Conservation (phyloP, 2,329 filamentous ascomycete genomes). For the Stagonosporopsis rhizophila region DNA sequence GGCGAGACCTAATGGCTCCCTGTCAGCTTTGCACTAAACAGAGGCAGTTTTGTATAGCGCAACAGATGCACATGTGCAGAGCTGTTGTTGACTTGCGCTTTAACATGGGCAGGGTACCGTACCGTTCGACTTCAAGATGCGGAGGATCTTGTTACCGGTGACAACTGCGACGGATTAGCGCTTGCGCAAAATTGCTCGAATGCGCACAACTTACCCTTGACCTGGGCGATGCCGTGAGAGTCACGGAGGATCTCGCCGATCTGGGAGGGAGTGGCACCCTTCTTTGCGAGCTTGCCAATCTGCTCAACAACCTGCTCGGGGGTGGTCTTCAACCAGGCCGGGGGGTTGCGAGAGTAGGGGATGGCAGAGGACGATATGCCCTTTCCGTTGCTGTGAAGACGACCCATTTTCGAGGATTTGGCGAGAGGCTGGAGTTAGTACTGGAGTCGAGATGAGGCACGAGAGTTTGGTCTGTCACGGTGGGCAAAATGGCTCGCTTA, state of each 20-base stretch:
- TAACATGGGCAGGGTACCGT: slow-evolving; percentile 63
- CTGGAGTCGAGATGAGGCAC: slow-evolving; percentile 15
- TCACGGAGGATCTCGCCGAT: slow-evolving; percentile 99
- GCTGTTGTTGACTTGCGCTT: slow-evolving; percentile 51
- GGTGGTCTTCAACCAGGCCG: slow-evolving; percentile 98
- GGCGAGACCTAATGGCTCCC: slow-evolving; percentile 77
- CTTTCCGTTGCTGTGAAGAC: slow-evolving; percentile 99
- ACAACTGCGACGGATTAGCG: slow-evolving; percentile 50
- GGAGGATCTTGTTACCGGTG: slow-evolving; percentile 98
- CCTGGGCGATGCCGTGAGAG: slow-evolving; percentile 96
- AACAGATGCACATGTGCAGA: slow-evolving; percentile 58
- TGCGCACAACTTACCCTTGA: slow-evolving; percentile 75
- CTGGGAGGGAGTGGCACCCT: slow-evolving; percentile 97
- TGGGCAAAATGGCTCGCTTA: slow-evolving; percentile 20
- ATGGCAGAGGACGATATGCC: slow-evolving; percentile 95
- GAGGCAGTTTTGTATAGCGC: slow-evolving; percentile 70
- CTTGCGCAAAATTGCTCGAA: background rate
- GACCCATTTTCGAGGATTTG: slow-evolving; percentile 74
- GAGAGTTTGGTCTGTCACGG: slow-evolving; percentile 3
- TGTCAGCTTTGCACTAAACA: slow-evolving; percentile 49
- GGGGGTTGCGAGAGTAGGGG: slow-evolving; percentile 93
- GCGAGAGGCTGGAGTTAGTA: slow-evolving; percentile 31
- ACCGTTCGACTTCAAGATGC: slow-evolving; percentile 98
- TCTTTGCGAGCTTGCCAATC: slow-evolving; percentile 98
- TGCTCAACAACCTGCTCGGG: slow-evolving; percentile 98